phyloP scores from a whole-genome alignment of 202 grass and related monocot genomes.

The Dendrocalamus latiflorus region DNA sequence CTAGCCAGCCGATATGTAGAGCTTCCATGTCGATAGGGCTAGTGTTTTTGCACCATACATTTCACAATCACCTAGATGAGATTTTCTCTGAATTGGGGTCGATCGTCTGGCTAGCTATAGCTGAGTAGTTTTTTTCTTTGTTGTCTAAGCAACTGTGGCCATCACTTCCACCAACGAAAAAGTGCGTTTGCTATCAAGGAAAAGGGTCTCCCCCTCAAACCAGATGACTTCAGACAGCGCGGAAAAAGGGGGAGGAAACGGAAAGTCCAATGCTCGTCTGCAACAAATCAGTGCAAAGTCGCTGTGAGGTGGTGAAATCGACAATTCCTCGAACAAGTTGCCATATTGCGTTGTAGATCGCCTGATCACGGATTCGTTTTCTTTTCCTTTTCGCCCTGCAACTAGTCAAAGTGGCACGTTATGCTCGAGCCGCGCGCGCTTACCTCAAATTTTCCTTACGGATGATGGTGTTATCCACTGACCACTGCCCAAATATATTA shows the following conservation, averaged over 20 bases:
- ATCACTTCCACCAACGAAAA: too few relatives aligned
- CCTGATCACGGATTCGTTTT: slow-evolving; percentile 32
- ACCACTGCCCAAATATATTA: slow-evolving; percentile 31
- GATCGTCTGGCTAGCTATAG: too few relatives aligned
- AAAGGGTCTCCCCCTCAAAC: slow-evolving; percentile 18
- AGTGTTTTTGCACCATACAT: slow-evolving; percentile 51
- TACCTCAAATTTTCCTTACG: slow-evolving; percentile 16
- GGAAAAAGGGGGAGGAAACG: neutral
- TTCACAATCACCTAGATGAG: slow-evolving; percentile 36
- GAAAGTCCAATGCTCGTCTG: slow-evolving; percentile 43
- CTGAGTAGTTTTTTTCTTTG: too few relatives aligned
- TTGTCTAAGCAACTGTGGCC: too few relatives aligned
- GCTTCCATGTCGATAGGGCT: slow-evolving; percentile 16
- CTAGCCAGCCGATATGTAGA: slow-evolving; percentile 20
- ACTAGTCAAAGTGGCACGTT: slow-evolving; percentile 45
- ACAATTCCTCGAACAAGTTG: slow-evolving; percentile 48
- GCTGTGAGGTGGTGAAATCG: slow-evolving; percentile 38
- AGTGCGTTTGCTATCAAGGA: slow-evolving; percentile 34
- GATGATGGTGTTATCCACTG: slow-evolving; percentile 15
- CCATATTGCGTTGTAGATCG: slow-evolving; percentile 35
- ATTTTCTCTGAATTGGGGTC: slow-evolving; percentile 2
- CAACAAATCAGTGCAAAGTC: slow-evolving; percentile 33
- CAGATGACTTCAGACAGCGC: slow-evolving; percentile 25
- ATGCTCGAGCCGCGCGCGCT: slow-evolving; percentile 16
- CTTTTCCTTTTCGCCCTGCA: neutral